Percentiles rank a stretch among this genome's conserved stretches.
These are phyloP conservation scores for Pseudocercospora eumusae DNA, from an alignment of 2,329 filamentous ascomycete genomes.

Conservation along the genomic window DNA sequence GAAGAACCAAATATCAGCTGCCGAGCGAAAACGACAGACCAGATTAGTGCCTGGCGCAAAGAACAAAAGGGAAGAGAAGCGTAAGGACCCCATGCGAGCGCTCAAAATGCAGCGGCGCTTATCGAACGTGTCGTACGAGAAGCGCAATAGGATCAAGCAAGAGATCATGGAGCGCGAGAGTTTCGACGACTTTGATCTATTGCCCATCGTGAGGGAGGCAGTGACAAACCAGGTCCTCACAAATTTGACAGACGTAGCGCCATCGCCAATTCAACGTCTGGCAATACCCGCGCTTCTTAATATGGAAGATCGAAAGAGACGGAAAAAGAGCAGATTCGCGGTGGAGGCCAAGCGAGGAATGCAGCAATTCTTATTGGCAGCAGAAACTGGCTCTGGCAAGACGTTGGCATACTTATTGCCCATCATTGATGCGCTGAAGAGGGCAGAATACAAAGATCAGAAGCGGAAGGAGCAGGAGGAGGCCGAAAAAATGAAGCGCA, in stretches of 20 bases:
- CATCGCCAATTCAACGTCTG: conserved; percentile 85
- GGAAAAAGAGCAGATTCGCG: conserved; percentile 32
- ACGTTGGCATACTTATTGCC: conserved; percentile 91
- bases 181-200: conserved; percentile 78
- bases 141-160: conserved; percentile 62
- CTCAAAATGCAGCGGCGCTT: conserved; percentile 91
- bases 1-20: conserved; percentile 41
- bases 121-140: conserved; percentile 73
- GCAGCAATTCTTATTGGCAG: conserved; percentile 77
- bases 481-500: conserved; percentile 27
- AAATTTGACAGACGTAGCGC: conserved; percentile 71
- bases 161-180: conserved; percentile 66
- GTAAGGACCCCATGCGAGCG: conserved; percentile 67
- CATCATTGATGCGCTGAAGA: conserved; percentile 80
- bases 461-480: conserved; percentile 42
- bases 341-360: conserved; percentile 44
- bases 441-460: conserved; percentile 61
- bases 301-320: conserved; percentile 48
- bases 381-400: conserved; percentile 96
- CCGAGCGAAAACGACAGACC: conserved; percentile 53
- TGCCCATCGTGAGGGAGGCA: conserved; percentile 70
- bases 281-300: conserved; percentile 81
- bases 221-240: conserved; percentile 72
- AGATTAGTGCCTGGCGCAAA: conserved; percentile 51
- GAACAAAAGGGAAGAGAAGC: conserved; percentile 47